These are phyloP conservation scores for Corymbia maculata DNA, from an alignment of 345 rosid genomes.

Conservation along the genomic window DNA sequence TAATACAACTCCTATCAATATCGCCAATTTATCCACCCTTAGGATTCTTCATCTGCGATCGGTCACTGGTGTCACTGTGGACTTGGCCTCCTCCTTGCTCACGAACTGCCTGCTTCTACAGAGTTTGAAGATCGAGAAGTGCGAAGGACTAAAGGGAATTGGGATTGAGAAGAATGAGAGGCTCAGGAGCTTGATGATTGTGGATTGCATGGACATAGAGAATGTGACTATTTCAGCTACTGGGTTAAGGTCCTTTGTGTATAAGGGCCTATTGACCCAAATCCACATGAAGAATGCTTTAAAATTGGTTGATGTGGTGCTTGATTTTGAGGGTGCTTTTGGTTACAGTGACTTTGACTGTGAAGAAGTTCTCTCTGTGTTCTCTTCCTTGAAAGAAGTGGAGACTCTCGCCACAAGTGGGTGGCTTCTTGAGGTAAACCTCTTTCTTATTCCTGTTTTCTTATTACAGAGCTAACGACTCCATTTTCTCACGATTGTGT, in stretches of 20 bases:
- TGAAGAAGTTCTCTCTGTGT: conserved; percentile 3
- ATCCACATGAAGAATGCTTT: background rate
- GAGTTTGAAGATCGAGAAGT: background rate
- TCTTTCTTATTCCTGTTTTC: background rate
- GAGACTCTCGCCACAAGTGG: background rate
- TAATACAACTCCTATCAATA: background rate
- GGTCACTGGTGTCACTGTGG: background rate
- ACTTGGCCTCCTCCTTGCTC: background rate
- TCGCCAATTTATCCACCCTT: background rate
- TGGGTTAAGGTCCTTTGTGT: background rate
- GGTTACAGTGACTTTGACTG: conserved; percentile 2
- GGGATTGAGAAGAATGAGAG: background rate
- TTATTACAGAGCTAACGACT: background rate
- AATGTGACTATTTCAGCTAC: conserved; percentile 1
- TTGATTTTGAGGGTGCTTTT: background rate
- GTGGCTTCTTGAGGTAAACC: conserved; percentile 14
- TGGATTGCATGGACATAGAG: background rate
- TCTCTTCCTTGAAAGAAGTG: conserved; percentile 1
- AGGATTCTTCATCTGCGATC: conserved; percentile 6
- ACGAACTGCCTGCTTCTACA: background rate
- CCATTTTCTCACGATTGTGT: background rate
- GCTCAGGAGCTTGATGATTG: background rate
- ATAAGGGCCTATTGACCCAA: background rate
- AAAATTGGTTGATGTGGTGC: background rate
- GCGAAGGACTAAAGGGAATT: conserved; percentile 2